Base-by-base conservation (phyloP, 2,329 filamentous ascomycete genomes). In the Paramyrothecium sp. region DNA sequence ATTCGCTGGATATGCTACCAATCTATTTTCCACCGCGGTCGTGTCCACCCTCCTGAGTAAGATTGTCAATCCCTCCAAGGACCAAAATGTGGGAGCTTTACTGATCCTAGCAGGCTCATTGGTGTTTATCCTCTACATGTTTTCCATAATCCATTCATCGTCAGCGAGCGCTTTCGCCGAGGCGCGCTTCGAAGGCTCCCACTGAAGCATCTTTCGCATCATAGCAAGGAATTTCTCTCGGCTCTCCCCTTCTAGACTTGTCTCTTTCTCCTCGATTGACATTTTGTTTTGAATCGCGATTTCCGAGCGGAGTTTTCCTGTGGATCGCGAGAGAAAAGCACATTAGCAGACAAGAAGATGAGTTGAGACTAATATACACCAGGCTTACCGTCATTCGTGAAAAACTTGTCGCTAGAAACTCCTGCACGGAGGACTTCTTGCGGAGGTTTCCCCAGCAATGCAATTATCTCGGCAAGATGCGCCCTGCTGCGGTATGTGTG, bases 391-490 rank as follows among this genome's bases (percentile, higher is more conserved):
- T 70, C 53, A 3, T 69, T 59, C 0, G 72, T 69, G 53, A 78
- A 80, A 64, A 77, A 80, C 51, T 73, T 75, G 0, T 57, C 41
- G 1, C 55, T 74, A 8, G 63, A 55, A 5, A 65, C 61, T 2
- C 73, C 74, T 12, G 52, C 65, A 0, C 61, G 55, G 63, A 78
- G 66, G 3, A 80, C 64, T 3, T 58, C 61, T 2, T 61, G 54
- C 2, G 78, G 75, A 2, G 78, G 78, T 1, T 68, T 69, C 0
- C 79, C 79, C 47, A 83, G 73, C 3, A 82, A 63, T 5, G 61
- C 68, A 16, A 79, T 73, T 2, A 82, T 80, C 57, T 82, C 77
- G 1, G 78, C 77, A 20, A 83, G 74, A 62, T 80, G 79, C 0
- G 76, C 76, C 54, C 76, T 70, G 54, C 74, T 77, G 11, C 73